Conservation (phyloP, 1,284 basidiomycete genomes). For the Cutaneotrichosporon dermatis region DNA sequence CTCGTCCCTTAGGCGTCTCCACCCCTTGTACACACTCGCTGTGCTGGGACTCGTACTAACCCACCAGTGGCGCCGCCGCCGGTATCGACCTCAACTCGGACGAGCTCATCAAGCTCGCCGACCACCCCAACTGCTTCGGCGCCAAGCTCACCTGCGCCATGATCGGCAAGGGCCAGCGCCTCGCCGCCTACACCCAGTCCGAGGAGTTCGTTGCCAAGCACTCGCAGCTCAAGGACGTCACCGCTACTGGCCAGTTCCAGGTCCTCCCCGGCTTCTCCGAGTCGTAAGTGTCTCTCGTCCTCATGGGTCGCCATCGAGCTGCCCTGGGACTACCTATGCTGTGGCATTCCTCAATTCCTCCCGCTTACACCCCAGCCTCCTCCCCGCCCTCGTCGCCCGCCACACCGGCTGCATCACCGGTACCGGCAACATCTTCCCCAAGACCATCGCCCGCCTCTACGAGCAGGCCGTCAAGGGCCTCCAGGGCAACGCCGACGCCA, state of each 20-base stretch:
- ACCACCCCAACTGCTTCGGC: conserved; percentile 83
- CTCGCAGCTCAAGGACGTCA: conserved; percentile 23
- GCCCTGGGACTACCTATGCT: no score
- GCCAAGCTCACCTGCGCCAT: conserved; percentile 81
- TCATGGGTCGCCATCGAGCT: no score
- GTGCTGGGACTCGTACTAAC: not conserved
- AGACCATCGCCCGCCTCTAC: conserved; percentile 63
- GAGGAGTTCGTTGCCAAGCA: conserved; percentile 35
- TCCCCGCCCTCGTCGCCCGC: conserved; percentile 64
- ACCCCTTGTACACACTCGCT: no score
- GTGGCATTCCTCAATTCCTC: not conserved
- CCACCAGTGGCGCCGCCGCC: conserved; percentile 55
- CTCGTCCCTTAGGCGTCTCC: no score
- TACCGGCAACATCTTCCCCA: conserved; percentile 71
- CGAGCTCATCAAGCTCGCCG: conserved; percentile 63
- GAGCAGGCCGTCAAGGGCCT: conserved; percentile 52
- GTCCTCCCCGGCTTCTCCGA: conserved; percentile 49
- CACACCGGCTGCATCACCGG: conserved; percentile 65
- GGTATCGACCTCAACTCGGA: conserved; percentile 85
- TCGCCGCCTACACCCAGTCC: conserved; percentile 55
- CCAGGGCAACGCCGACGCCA: conserved; percentile 54
- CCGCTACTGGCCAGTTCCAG: conserved; percentile 38
- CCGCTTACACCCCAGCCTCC: conserved; percentile 42
- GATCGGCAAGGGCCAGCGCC: conserved; percentile 74
- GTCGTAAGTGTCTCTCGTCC: conserved; percentile 9